Evolutionary conservation across 345 rosid genomes (phyloP).

Genomic region (Dovyalis caffra): DNA sequence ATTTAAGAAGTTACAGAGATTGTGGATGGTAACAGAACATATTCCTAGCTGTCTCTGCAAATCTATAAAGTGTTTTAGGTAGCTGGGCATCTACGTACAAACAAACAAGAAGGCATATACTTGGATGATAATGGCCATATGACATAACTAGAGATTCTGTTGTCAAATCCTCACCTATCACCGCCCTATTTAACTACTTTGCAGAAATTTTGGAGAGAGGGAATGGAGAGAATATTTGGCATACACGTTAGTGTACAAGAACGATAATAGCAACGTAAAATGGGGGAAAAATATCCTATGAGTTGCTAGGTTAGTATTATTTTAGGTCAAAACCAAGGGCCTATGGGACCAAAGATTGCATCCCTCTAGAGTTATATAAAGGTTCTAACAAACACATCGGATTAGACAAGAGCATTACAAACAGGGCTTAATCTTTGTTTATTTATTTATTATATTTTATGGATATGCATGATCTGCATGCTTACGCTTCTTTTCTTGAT

Average conservation of each 20-base stretch:
- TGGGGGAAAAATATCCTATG: no score
- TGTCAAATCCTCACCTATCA: constrained; percentile 27
- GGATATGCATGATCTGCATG: constrained; percentile 25
- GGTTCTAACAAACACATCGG: background rate
- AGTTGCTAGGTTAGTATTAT: background rate
- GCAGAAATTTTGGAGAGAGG: background rate
- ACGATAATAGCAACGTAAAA: background rate
- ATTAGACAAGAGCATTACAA: constrained; percentile 1
- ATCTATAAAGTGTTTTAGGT: background rate
- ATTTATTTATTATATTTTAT: background rate
- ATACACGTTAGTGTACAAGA: no score
- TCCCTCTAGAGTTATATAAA: background rate
- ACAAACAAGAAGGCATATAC: background rate
- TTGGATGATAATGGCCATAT: background rate
- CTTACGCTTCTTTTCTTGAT: constrained; percentile 1
- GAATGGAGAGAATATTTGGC: no score
- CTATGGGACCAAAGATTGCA: background rate
- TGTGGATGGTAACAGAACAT: background rate
- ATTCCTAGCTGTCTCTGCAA: background rate
- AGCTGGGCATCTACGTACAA: constrained; percentile 11
- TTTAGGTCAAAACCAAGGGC: constrained; percentile 18
- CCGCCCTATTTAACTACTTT: constrained; percentile 7
- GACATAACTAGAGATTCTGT: constrained; percentile 21
- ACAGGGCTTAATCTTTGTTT: background rate
- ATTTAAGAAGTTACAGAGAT: background rate